These are phyloP conservation scores for Solanum arcanum DNA, from an alignment of 257 asterid species.

Conservation along the genomic window DNA sequence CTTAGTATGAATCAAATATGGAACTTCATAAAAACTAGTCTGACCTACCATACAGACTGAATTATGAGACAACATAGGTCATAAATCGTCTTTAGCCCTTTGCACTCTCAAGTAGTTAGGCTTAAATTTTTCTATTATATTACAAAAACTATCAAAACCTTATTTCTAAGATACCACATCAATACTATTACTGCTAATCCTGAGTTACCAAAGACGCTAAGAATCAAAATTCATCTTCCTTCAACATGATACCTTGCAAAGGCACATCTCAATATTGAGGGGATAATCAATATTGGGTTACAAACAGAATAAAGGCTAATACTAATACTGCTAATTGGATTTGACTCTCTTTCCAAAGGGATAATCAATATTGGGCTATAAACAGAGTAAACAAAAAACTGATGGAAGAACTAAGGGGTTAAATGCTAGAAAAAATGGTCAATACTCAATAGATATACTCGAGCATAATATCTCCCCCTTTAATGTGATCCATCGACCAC, in stretches of 20 bases:
- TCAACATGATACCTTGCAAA: neutral
- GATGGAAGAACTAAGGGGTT: neutral
- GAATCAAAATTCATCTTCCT: neutral
- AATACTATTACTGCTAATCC: neutral
- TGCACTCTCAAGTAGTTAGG: neutral
- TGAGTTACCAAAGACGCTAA: neutral
- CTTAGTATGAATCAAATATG: neutral
- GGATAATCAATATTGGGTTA: neutral
- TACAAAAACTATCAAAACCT: neutral
- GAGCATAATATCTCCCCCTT: neutral
- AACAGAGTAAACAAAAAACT: neutral
- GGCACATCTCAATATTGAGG: neutral
- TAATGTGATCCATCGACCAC: neutral
- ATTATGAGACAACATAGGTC: neutral
- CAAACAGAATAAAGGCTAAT: neutral
- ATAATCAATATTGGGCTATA: neutral
- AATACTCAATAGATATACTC: neutral
- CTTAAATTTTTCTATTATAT: neutral
- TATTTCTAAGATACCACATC: neutral
- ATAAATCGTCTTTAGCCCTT: neutral
- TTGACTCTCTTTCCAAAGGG: neutral
- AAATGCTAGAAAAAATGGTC: neutral
- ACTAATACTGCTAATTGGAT: neutral
- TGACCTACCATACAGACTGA: neutral
- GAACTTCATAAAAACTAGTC: neutral